These are phyloP conservation scores for Debaryomyces psychrophilus DNA, from an alignment of 1,139 yeast genomes.

Conservation along the genomic window DNA sequence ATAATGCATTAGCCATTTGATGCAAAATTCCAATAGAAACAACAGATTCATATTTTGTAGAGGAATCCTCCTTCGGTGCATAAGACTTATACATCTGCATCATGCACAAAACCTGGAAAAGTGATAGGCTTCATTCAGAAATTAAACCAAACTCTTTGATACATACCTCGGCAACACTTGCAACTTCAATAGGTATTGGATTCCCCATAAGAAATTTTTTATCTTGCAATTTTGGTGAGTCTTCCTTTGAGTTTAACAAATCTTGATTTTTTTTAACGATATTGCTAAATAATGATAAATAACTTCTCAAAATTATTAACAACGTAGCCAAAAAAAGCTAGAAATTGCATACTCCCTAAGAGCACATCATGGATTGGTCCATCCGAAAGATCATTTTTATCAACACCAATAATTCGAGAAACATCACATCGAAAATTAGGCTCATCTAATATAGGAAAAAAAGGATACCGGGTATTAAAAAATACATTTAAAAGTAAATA, in stretches of 20 bases:
- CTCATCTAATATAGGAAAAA: constrained; percentile 53
- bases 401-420: constrained; percentile 24
- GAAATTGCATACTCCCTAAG: constrained; percentile 28
- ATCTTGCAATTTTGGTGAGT: background rate
- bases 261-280: constrained; percentile 16
- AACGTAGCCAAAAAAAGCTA: constrained; percentile 32
- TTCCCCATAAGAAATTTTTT: constrained; percentile 23
- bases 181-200: constrained; percentile 34
- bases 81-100: constrained; percentile 29
- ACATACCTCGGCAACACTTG: constrained; percentile 35
- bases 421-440: constrained; percentile 23
- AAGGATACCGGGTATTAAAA: constrained; percentile 46
- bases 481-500: constrained; percentile 21
- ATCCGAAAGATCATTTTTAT: constrained; percentile 17
- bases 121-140: constrained; percentile 46
- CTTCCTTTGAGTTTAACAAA: constrained; percentile 11
- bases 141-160: constrained; percentile 40
- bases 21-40: constrained; percentile 47
- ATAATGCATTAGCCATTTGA: constrained; percentile 53
- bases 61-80: constrained; percentile 34
- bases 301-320: constrained; percentile 30
- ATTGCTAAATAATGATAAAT: constrained; percentile 29
- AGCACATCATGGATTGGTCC: constrained; percentile 23
- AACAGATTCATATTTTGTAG: constrained; percentile 32
- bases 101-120: constrained; percentile 49